phyloP scores from a whole-genome alignment of 768 basidiomycete genomes.

The Pleurotus eryngii region DNA sequence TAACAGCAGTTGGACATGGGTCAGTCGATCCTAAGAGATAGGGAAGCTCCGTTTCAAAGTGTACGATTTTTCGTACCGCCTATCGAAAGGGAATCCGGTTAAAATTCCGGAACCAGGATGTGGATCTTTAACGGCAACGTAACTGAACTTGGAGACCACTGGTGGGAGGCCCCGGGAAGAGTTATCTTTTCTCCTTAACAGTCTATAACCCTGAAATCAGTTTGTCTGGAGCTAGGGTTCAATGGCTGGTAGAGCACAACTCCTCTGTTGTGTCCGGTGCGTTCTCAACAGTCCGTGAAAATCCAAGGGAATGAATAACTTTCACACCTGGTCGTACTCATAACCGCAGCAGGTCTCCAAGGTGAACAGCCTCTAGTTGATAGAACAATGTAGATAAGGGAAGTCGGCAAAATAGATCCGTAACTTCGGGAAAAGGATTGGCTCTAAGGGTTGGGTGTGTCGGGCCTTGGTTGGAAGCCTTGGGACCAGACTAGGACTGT shows the following conservation, averaged over 20 bases:
- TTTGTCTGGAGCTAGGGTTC: conserved; percentile 74
- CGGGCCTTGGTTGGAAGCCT: conserved; percentile 35
- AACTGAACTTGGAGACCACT: not conserved
- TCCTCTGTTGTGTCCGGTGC: conserved; percentile 70
- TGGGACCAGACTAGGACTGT: conserved; percentile 9
- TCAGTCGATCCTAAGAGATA: conserved; percentile 80
- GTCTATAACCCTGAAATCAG: conserved; percentile 70
- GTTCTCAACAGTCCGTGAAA: conserved; percentile 70
- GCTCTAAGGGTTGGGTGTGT: conserved; percentile 60
- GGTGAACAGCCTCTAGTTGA: conserved; percentile 81
- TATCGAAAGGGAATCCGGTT: conserved; percentile 58
- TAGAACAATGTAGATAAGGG: conserved; percentile 80
- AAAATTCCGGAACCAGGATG: conserved; percentile 82
- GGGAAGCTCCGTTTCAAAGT: conserved; percentile 33
- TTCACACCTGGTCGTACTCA: conserved; percentile 73
- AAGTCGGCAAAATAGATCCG: conserved; percentile 52
- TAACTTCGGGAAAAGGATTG: conserved; percentile 77
- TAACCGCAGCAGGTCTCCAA: conserved; percentile 81
- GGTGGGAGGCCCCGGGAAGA: conserved; percentile 60
- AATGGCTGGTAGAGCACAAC: conserved; percentile 70
- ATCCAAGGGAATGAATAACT: conserved; percentile 71
- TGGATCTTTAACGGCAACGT: not conserved
- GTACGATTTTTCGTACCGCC: conserved; percentile 40
- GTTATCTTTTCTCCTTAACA: conserved; percentile 80
- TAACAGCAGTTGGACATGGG: conserved; percentile 86